A percentile compares a stretch with the other conserved stretches of the same genome.
These are phyloP conservation scores for Pleurotus sapidus DNA, from an alignment of 768 basidiomycete genomes.

Conservation along the genomic window DNA sequence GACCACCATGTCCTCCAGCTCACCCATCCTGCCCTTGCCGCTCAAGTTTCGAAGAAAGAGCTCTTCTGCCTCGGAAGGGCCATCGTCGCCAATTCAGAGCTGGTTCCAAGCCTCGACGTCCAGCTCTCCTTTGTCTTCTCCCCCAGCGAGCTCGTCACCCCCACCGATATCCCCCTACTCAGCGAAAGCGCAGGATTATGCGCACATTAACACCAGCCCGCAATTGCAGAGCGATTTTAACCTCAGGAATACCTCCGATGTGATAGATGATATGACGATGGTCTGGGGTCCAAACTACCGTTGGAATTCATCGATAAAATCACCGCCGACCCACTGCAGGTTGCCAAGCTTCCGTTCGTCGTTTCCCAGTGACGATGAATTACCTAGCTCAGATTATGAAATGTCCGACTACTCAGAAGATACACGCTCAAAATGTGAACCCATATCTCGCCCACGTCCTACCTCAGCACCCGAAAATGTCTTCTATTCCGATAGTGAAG, in stretches of 20 bases:
- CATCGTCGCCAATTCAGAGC: conserved; percentile 11
- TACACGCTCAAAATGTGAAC: conserved; percentile 16
- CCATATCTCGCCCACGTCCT: conserved; percentile 20
- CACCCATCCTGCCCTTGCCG: conserved; percentile 24
- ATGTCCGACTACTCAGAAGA: conserved; percentile 30
- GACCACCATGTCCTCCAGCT: conserved; percentile 39
- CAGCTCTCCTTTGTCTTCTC: conserved; percentile 22
- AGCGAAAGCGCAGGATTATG: conserved; percentile 21
- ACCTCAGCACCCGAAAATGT: conserved; percentile 17
- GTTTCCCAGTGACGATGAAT: conserved; percentile 21
- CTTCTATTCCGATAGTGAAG: conserved; percentile 32
- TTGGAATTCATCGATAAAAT: conserved; percentile 13
- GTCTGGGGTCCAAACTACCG: conserved; percentile 19
- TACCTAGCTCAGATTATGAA: conserved; percentile 30
- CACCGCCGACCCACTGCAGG: conserved; percentile 17
- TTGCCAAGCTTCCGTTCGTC: conserved; percentile 26
- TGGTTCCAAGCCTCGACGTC: conserved; percentile 1
- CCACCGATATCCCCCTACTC: conserved; percentile 32
- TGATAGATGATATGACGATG: conserved; percentile 24
- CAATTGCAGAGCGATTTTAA: conserved; percentile 21
- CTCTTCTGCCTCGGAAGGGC: conserved; percentile 13
- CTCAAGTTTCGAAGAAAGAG: conserved; percentile 19
- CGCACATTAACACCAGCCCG: conserved; percentile 35
- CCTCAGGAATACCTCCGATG: conserved; percentile 16
- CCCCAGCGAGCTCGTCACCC: conserved; percentile 35